These are phyloP conservation scores for Uronychia binucleata DNA, from an alignment of 73 alveolate species.

Conservation along the genomic window DNA sequence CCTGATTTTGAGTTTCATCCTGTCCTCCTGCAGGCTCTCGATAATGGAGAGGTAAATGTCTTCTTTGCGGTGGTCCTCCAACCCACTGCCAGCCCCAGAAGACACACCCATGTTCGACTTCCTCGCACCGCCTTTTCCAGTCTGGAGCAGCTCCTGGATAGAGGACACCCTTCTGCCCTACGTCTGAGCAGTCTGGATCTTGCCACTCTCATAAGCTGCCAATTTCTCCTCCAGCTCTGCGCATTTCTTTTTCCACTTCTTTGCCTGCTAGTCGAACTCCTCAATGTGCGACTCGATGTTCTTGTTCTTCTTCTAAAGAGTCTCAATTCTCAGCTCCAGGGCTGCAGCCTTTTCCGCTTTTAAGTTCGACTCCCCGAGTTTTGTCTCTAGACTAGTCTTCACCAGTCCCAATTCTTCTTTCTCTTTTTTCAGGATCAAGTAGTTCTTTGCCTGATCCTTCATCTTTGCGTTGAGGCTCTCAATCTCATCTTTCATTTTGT, in stretches of 20 bases:
- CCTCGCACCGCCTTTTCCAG: neutral
- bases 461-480: constrained; percentile 37
- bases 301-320: neutral
- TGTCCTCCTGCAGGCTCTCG: neutral
- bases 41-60: no score
- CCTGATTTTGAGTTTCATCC: neutral
- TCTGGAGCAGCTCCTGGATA: neutral
- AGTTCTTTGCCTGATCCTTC: constrained; percentile 42
- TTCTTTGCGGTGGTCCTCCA: neutral
- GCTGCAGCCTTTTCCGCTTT: constrained; percentile 37
- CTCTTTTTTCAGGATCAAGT: constrained; percentile 37
- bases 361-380: constrained; percentile 40
- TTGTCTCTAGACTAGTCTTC: constrained; percentile 33
- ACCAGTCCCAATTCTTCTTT: constrained; percentile 41
- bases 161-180: neutral
- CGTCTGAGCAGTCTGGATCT: neutral
- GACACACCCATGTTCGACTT: neutral
- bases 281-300: neutral
- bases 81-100: neutral
- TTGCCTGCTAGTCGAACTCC: neutral
- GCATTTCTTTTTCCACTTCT: neutral
- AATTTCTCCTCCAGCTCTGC: neutral
- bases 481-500: constrained; percentile 51
- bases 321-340: neutral
- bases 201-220: neutral